Base-by-base conservation (phyloP, 129 eudicot species). In the Arctium minus region DNA sequence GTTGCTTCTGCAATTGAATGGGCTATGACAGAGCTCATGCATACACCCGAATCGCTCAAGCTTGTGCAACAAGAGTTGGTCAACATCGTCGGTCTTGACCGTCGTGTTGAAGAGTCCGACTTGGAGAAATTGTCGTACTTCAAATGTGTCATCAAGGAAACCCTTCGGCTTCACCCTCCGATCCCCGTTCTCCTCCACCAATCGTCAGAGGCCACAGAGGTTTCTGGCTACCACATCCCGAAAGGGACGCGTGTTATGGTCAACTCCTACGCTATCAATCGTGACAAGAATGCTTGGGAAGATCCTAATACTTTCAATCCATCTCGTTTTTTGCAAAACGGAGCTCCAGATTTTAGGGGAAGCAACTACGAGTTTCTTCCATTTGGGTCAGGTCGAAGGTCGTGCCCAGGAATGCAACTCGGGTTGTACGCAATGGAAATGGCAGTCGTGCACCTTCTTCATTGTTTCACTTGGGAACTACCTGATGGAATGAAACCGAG, bases 401-500 rank as follows among this genome's bases (percentile, higher is more conserved):
- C 85, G 35, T 86, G 88, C 65, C 79, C 85, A 0, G 88, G 85
- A 5, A 80, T 86, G 82, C 85, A 81, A 72, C 82, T 86, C 3
- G 88, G 85, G 17, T 78, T 81, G 75, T 76, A 81, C 18, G 77
- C 85, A 42, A 78, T 81, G 74, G 82, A 81, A 74, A 75, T 86
- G 82, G 82, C 84, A 3, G 78, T 86, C 50, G 88, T 72, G 6
- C 85, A 81, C 75, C 74, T 86, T 8, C 82, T 86, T 42, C 88
- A 86, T 18, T 70, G 79, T 72, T 86, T 86, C 36, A 78, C 74
- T 2, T 86, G 88, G 88, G 88, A 86, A 50, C 42, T 86, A 13
- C 85, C 85, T 0, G 82, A 78, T 6, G 85, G 88, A 32, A 76
- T 86, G 79, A 86, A 81, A 39, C 88, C 85, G 27, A 88, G 92